Conservation (phyloP, 2,329 filamentous ascomycete species). For the Penicillium glabrum region DNA sequence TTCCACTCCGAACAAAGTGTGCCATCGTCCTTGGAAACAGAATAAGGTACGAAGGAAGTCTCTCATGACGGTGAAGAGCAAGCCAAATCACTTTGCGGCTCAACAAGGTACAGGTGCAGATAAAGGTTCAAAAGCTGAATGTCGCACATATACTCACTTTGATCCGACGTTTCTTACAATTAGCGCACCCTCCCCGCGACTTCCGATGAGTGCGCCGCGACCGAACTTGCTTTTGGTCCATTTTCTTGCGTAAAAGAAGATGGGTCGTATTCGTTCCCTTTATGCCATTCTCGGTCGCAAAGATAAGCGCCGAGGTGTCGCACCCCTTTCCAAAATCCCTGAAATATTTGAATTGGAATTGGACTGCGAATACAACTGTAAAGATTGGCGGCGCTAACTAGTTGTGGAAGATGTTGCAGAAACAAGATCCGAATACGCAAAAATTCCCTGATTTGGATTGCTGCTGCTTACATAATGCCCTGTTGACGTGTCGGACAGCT, state of each 20-base stretch:
- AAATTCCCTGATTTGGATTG: conserved; percentile 1
- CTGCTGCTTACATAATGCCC: too few species aligned
- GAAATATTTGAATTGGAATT: not conserved
- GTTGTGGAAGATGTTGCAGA: not conserved
- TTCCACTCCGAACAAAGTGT: not conserved
- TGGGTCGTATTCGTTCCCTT: conserved; percentile 15
- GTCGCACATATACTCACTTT: conserved; percentile 27
- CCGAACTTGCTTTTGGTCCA: conserved; percentile 4
- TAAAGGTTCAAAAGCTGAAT: not conserved
- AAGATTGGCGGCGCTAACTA: not conserved
- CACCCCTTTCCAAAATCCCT: not conserved
- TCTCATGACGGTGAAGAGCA: not conserved
- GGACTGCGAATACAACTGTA: not conserved
- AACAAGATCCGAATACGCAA: conserved; percentile 10
- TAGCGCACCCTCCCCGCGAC: conserved; percentile 33
- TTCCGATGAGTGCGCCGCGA: conserved; percentile 34
- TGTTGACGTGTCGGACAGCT: not conserved
- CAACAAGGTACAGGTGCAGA: not conserved
- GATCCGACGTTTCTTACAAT: conserved; percentile 35
- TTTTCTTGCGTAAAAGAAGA: not conserved
- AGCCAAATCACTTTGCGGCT: not conserved
- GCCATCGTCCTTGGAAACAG: not conserved
- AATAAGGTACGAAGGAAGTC: not conserved
- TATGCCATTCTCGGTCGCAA: conserved; percentile 4
- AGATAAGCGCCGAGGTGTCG: not conserved